Percentiles rank a stretch among this genome's conserved stretches.
Evolutionary conservation across 2,329 filamentous ascomycete genomes (phyloP).

Genomic region (Botrytis cinerea): DNA sequence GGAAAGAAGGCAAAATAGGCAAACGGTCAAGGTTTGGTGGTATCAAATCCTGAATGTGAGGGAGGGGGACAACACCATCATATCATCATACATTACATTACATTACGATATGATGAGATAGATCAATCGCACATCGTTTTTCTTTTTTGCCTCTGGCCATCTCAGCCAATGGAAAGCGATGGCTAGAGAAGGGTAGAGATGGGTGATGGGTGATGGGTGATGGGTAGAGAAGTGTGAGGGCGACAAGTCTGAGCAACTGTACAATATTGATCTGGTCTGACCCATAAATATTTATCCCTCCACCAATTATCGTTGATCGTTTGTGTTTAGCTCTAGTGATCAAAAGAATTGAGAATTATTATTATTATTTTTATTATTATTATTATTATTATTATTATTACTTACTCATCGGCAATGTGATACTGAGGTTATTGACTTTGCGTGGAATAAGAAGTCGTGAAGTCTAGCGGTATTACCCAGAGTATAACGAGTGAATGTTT

Average conservation of each 20-base stretch:
- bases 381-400: no score
- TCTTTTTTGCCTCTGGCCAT: background rate
- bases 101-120: background rate
- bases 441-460: background rate
- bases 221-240: background rate
- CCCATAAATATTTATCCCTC: background rate
- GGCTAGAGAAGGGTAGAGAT: slow-evolving; percentile 9
- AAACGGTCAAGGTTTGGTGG: background rate
- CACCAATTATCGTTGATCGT: background rate
- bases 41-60: background rate
- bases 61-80: background rate
- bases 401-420: background rate
- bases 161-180: background rate
- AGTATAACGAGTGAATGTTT: background rate
- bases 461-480: background rate
- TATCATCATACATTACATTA: no score
- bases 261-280: background rate
- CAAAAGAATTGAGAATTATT: no score
- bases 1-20: background rate
- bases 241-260: background rate
- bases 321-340: no score
- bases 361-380: no score
- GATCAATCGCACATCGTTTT: background rate
- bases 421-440: background rate
- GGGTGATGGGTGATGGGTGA: background rate